These are phyloP conservation scores for Babesia microti DNA, from an alignment of 169 alveolate species.

Conservation along the genomic window DNA sequence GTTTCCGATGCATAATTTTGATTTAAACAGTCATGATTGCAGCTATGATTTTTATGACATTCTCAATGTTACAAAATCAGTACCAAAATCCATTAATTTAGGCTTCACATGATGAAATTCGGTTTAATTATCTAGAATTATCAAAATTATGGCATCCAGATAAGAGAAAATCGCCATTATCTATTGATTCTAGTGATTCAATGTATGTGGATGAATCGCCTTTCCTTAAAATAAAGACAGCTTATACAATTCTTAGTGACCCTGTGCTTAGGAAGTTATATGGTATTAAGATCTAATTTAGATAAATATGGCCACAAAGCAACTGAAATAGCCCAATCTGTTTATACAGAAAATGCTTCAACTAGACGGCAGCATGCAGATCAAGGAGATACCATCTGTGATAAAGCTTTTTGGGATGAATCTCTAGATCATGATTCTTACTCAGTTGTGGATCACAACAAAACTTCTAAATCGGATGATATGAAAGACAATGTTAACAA, in stretches of 20 bases:
- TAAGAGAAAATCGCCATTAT: slow-evolving; percentile 5
- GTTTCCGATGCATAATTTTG: too few relatives aligned
- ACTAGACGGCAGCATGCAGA: too few relatives aligned
- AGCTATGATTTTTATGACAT: slow-evolving; percentile 47
- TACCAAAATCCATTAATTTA: slow-evolving; percentile 4
- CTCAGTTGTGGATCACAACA: too few relatives aligned
- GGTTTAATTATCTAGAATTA: slow-evolving; percentile 36
- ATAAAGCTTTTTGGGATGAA: too few relatives aligned
- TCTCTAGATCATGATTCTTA: too few relatives aligned
- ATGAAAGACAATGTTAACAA: too few relatives aligned
- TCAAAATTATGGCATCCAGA: slow-evolving; percentile 47
- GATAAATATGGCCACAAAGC: slow-evolving; percentile 20
- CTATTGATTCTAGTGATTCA: slow-evolving; percentile 1
- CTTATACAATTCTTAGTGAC: slow-evolving; percentile 43
- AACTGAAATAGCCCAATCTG: too few relatives aligned
- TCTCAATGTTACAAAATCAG: slow-evolving; percentile 30
- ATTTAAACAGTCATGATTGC: too few relatives aligned
- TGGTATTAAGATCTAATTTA: slow-evolving; percentile 12
- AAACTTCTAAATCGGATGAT: too few relatives aligned
- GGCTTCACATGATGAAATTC: slow-evolving; percentile 35
- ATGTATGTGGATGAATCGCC: slow-evolving; percentile 14
- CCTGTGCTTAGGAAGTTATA: slow-evolving; percentile 23
- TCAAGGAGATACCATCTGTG: too few relatives aligned
- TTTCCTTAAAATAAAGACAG: slow-evolving; percentile 39
- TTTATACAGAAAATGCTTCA: too few relatives aligned